Evolutionary conservation across 306 rosid species (phyloP), one percentile per base, ranked within the genome.

Genomic region (Arachis stenosperma): DNA sequence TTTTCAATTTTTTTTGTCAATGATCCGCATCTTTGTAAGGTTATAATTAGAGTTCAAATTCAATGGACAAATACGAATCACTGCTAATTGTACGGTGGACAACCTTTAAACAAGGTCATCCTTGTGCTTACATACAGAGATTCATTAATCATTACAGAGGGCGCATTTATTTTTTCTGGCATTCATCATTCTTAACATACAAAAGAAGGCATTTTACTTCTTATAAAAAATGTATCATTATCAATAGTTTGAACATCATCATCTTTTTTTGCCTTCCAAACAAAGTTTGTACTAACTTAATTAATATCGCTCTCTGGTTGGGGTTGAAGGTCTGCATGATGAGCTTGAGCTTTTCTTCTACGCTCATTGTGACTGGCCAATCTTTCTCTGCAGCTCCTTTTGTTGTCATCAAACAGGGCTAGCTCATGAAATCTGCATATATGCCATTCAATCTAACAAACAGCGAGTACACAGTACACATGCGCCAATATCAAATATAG

Each of bases 391-490:
- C 80, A 80, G 65, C 84, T 80, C 44, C 75, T 74, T 74, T 74
- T 80, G 68, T 1, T 37, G 14, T 55, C 72, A 61, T 80, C 79
- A 10, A 80, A 80, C 66, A 68, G 0, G 44, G 76, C 55, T 53
- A 69, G 40, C 42, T 74, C 76, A 62, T 80, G 83, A 68, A 80
- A 80, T 63, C 80, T 80, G 76, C 17, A 53, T 80, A 71, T 13
- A 53, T n/a, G 15, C 2, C 65, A 22, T 47, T 48, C 11, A 48
- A 48, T 48, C 51, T 46, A 4, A 48, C 13, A 12, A 22, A 22
- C 1, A 22, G 27, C 27, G 27, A 22, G 27, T 22, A 22, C 1
- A 22, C 1, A 22, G 27, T 22, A 33, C 37, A 33, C 37, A 33
- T 33, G 37, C 37, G 37, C 37, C 3, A 33, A 33, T 33, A 33